Evolutionary conservation across 1,139 yeast species (phyloP).

Genomic region (Hanseniaspora sp.): DNA sequence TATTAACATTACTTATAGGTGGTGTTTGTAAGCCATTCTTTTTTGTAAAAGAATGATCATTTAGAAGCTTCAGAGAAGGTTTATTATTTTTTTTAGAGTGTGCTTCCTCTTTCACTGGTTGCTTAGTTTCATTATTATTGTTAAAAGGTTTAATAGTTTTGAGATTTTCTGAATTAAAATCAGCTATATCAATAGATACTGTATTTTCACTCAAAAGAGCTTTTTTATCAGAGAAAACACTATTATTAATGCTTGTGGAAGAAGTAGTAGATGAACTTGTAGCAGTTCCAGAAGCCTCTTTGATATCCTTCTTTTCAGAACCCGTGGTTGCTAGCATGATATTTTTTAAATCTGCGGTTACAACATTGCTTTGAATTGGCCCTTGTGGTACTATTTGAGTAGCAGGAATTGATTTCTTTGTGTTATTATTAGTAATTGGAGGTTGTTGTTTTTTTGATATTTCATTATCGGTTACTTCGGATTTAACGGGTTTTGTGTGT

Average conservation of each 20-base stretch:
- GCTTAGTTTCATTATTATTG: neutral
- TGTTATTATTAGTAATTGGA: too few species aligned
- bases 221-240: neutral
- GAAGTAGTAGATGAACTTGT: neutral
- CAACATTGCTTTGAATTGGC: neutral
- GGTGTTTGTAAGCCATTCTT: slow-evolving; percentile 9
- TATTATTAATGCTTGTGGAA: neutral
- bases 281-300: neutral
- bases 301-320: neutral
- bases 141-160: neutral
- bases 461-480: too few species aligned
- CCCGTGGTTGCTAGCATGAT: neutral
- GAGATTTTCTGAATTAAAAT: neutral
- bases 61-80: neutral
- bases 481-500: too few species aligned
- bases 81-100: neutral
- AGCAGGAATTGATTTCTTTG: neutral
- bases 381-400: neutral
- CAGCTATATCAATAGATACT: neutral
- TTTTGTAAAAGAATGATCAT: neutral
- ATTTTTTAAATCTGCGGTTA: neutral
- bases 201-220: neutral
- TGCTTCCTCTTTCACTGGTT: neutral
- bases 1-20: slow-evolving; percentile 8
- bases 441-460: too few species aligned